Base-by-base conservation (phyloP, 495 filamentous ascomycete genomes). In the Penicillium malachiteum region DNA sequence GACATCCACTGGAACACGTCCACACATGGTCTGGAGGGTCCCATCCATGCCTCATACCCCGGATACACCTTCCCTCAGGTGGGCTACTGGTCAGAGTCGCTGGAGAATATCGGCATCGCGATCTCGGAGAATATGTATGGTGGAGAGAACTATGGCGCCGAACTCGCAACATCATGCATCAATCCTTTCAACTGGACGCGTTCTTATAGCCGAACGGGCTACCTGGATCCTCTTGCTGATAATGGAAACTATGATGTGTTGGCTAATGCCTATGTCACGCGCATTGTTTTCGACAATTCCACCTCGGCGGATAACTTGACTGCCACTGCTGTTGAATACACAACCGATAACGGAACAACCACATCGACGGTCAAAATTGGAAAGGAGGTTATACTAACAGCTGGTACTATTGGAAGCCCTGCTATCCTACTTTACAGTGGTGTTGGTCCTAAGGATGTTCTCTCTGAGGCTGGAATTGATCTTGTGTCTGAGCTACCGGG, bases 361-460 rank as follows among this genome's bases (percentile, higher is more conserved):
- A 69, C 52, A 13, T 48, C 49, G 50, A 66, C 60, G 26, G 70
- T 75, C 42, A 63, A 59, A 26, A 73, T 75, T 3, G 73, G 65
- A 10, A 76, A 74, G 46, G 83, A 86, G 60, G 79, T 84, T 16
- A 84, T 86, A 55, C 57, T 86, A 5, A 65, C 82, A 0, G 77
- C 79, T 48, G 83, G 83, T 10, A 62, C 77, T 18, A 71, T 84
- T 55, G 81, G 81, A 57, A 77, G 79, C 18, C 83, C 83, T 0
- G 79, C 84, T 54, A 70, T 86, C n/a, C 57, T 81, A 8, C 67
- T 79, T 8, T 55, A 80, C 38, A 73, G 75, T 33, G 78, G 78
- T 43, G 66, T 81, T 37, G 78, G 77, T 3, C 73, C 73, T 0
- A 72, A 67, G 50, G 60, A 65, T 17, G 66, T 77, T 3, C 59